Conservation (phyloP, 345 rosid species). For the Syzygium oleosum region DNA sequence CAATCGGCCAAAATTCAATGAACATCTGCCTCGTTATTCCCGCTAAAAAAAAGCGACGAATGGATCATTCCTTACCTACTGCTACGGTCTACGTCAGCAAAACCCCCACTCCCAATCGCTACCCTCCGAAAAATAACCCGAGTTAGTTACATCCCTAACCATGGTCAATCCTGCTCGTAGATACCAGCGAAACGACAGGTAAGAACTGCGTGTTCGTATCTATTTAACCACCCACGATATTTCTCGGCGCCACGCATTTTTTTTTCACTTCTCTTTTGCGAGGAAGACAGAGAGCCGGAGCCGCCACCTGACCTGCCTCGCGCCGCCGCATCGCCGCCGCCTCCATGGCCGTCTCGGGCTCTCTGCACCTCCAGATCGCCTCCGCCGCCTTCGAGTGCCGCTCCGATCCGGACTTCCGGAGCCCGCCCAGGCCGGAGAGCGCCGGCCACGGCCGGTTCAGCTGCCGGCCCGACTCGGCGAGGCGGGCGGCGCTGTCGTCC, state of each 20-base stretch:
- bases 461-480: constrained; percentile 4
- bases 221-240: not conserved
- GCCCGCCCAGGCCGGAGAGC: constrained; percentile 1
- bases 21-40: too few relatives aligned
- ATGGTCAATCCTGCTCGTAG: not conserved
- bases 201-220: not conserved
- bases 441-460: constrained; percentile 10
- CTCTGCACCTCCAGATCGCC: not conserved
- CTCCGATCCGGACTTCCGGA: constrained; percentile 53
- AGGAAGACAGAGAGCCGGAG: not conserved
- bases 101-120: not conserved
- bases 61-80: not conserved
- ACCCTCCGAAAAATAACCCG: not conserved
- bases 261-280: not conserved
- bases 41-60: not conserved
- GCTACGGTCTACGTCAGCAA: not conserved
- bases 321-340: not conserved
- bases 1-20: too few relatives aligned
- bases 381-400: constrained; percentile 50
- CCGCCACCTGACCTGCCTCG: not conserved
- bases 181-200: not conserved
- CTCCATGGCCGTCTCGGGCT: constrained; percentile 9
- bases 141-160: not conserved
- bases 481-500: constrained; percentile 4
- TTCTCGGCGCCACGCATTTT: not conserved